Percentiles rank a stretch among this genome's conserved stretches.
Evolutionary conservation across 768 basidiomycete species (phyloP).

Genomic region (Gloeopeniophorella convolvens): DNA sequence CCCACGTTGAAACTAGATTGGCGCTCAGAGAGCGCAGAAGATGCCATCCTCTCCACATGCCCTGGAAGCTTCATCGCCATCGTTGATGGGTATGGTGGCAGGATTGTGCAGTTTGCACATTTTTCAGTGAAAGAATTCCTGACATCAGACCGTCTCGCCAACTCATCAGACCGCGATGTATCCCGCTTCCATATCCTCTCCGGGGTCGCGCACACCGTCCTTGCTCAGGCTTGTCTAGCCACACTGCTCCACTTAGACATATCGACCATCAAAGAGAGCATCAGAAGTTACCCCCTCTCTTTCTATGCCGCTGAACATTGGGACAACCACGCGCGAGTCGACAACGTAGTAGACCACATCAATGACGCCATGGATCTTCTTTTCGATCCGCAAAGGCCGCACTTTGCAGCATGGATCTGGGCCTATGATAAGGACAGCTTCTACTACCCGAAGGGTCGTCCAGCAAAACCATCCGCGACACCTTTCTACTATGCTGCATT

Average conservation of each 20-base stretch:
- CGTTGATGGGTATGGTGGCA: neutral
- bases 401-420: neutral
- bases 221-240: neutral
- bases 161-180: neutral
- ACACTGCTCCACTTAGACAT: neutral
- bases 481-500: neutral
- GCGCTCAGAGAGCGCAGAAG: neutral
- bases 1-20: neutral
- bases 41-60: neutral
- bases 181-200: neutral
- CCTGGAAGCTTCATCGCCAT: constrained; percentile 1
- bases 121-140: constrained; percentile 9
- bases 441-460: neutral
- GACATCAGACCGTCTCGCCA: neutral
- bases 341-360: neutral
- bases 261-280: neutral
- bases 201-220: neutral
- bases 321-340: neutral
- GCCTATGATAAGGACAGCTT: neutral
- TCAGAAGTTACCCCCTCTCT: neutral
- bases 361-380: neutral
- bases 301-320: constrained; percentile 1
- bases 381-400: neutral
- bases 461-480: neutral
- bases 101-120: constrained; percentile 6